A percentile compares a stretch with the other conserved stretches of the same genome.
These are phyloP conservation scores for Rehmannia glutinosa DNA, from an alignment of 257 asterid genomes.

Conservation along the genomic window DNA sequence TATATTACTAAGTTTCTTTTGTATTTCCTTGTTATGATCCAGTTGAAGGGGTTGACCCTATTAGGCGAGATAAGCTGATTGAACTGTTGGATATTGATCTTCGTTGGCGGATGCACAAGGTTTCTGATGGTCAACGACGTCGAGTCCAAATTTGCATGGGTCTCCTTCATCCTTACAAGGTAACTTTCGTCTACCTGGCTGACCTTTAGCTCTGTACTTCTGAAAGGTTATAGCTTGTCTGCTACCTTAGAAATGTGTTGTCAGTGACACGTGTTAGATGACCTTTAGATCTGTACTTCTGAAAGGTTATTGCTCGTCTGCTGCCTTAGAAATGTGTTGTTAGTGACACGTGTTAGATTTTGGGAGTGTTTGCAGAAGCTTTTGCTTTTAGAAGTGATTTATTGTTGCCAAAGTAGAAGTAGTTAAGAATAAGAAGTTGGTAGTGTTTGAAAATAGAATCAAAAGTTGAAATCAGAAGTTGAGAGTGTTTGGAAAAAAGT, in stretches of 20 bases:
- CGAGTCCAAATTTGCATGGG: conserved; percentile 99
- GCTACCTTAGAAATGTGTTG: no score
- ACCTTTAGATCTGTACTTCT: conserved; percentile 4
- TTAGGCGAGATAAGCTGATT: conserved; percentile 76
- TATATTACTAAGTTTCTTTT: not conserved
- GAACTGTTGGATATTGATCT: conserved; percentile 87
- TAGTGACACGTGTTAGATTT: no score
- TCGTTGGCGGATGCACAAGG: conserved; percentile 97
- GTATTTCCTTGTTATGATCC: conserved; percentile 17
- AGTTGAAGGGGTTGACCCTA: conserved; percentile 97
- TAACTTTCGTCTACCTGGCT: conserved; percentile 17
- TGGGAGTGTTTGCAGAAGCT: no score
- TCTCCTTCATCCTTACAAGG: conserved; percentile 94
- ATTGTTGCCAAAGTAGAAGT: no score
- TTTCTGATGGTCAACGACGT: conserved; percentile 97
- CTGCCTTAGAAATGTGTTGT: no score
- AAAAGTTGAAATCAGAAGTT: no score
- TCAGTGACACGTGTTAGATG: no score
- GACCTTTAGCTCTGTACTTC: conserved; percentile 3
- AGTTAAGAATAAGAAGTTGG: no score
- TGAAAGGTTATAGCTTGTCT: no score
- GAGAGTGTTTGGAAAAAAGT: no score
- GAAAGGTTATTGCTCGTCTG: not conserved
- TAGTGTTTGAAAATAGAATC: no score
- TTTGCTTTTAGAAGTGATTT: no score